phyloP scores from a whole-genome alignment of 2,329 filamentous ascomycete species.

The Colletotrichum higginsianum region DNA sequence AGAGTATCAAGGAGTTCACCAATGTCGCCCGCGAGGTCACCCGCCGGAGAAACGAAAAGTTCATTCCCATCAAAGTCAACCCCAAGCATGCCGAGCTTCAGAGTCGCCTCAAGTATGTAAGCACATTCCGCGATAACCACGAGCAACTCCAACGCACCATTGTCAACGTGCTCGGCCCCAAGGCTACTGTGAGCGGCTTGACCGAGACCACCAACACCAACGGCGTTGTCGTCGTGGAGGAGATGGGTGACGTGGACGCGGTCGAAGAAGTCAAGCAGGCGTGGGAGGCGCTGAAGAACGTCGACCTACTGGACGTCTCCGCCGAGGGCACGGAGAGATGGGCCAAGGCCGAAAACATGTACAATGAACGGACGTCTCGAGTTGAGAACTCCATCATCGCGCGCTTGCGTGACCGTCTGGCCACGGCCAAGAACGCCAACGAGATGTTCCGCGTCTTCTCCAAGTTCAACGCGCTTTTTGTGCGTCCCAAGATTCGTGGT shows the following conservation, averaged over 20 bases:
- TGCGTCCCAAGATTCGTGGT: slow-evolving; percentile 98
- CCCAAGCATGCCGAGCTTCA: slow-evolving; percentile 91
- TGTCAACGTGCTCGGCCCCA: slow-evolving; percentile 92
- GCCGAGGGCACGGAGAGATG: slow-evolving; percentile 91
- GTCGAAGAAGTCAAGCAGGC: slow-evolving; percentile 96
- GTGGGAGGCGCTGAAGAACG: slow-evolving; percentile 93
- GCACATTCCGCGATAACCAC: slow-evolving; percentile 95
- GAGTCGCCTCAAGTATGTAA: slow-evolving; percentile 91
- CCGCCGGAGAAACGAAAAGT: slow-evolving; percentile 93
- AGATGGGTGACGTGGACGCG: slow-evolving; percentile 97
- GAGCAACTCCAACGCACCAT: slow-evolving; percentile 98
- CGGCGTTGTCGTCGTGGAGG: slow-evolving; percentile 83
- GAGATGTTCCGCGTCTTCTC: slow-evolving; percentile 99
- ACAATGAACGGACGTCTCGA: slow-evolving; percentile 96
- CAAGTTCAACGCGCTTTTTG: slow-evolving; percentile 99
- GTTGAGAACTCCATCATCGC: slow-evolving; percentile 99
- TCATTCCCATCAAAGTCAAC: slow-evolving; percentile 97
- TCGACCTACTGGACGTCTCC: slow-evolving; percentile 94
- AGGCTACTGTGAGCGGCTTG: slow-evolving; percentile 69
- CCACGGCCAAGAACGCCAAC: slow-evolving; percentile 95
- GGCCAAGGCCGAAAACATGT: slow-evolving; percentile 94
- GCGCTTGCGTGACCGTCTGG: slow-evolving; percentile 89
- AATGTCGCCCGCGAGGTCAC: slow-evolving; percentile 97
- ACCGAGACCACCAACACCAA: slow-evolving; percentile 67
- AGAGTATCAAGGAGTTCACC: slow-evolving; percentile 97